phyloP scores from a whole-genome alignment of 495 filamentous ascomycete genomes.

The Penicillium subrubescens region DNA sequence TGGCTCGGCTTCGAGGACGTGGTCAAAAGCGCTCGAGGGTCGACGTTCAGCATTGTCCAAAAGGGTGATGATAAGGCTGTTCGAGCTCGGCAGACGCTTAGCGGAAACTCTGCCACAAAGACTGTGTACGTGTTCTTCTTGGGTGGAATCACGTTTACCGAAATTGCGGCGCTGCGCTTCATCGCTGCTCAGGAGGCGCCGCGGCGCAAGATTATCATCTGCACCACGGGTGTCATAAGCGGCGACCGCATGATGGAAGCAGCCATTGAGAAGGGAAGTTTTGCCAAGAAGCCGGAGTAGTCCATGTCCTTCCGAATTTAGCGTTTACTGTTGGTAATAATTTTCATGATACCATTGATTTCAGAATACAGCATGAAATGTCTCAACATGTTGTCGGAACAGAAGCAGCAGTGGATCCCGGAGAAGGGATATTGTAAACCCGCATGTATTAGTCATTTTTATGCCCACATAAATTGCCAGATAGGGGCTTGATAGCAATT shows the following conservation, averaged over 20 bases:
- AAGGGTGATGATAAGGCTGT: constrained; percentile 92
- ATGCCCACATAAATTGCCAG: too few species aligned
- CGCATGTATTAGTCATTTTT: too few species aligned
- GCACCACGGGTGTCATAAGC: constrained; percentile 87
- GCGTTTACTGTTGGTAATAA: constrained; percentile 11
- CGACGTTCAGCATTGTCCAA: constrained; percentile 89
- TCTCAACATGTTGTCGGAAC: too few species aligned
- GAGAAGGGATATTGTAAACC: too few species aligned
- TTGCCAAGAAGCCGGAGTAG: constrained; percentile 46
- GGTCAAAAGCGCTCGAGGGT: constrained; percentile 79
- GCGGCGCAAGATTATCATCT: constrained; percentile 82
- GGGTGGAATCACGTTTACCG: constrained; percentile 91
- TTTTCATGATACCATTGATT: constrained; percentile 22
- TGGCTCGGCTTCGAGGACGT: constrained; percentile 92
- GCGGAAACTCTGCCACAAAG: constrained; percentile 67
- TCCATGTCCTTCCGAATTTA: constrained; percentile 5
- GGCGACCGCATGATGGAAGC: constrained; percentile 88
- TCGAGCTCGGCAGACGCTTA: constrained; percentile 79
- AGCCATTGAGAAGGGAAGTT: constrained; percentile 73
- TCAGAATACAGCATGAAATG: neutral
- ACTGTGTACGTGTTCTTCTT: constrained; percentile 92
- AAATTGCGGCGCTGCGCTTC: constrained; percentile 92
- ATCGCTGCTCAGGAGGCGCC: constrained; percentile 85
- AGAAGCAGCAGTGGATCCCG: too few species aligned
- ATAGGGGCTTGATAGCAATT: too few species aligned